Percentiles rank a stretch among this genome's conserved stretches.
phyloP scores from a whole-genome alignment of 352 stramenopile species.

The Phytophthora vignae region DNA sequence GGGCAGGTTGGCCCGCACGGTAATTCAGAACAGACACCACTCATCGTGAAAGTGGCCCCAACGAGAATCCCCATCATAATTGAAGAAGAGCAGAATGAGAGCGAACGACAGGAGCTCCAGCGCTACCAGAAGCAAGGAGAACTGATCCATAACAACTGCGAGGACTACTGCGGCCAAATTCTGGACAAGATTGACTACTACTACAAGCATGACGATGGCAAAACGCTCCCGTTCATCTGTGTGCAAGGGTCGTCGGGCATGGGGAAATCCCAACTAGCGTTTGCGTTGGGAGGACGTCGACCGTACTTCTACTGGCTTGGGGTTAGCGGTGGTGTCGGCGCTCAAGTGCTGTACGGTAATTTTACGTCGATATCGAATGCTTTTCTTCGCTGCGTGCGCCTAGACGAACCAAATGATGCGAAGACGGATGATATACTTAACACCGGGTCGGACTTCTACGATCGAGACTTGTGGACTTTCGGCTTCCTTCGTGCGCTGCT shows the following conservation, averaged over 20 bases:
- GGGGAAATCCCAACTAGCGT: not conserved
- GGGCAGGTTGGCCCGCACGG: too few relatives aligned
- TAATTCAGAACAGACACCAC: too few relatives aligned
- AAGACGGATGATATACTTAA: not conserved
- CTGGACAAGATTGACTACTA: not conserved
- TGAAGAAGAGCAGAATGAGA: too few relatives aligned
- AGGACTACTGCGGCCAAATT: not conserved
- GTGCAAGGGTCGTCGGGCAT: not conserved
- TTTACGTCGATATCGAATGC: not conserved
- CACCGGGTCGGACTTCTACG: not conserved
- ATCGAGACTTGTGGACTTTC: not conserved
- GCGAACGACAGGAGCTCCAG: not conserved
- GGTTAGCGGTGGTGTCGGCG: not conserved
- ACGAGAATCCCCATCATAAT: too few relatives aligned
- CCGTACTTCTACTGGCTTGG: constrained; percentile 3
- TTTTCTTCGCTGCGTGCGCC: not conserved
- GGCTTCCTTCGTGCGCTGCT: too few relatives aligned
- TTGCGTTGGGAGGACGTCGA: not conserved
- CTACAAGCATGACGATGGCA: not conserved
- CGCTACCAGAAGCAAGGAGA: not conserved
- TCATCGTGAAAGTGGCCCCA: too few relatives aligned
- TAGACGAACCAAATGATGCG: not conserved
- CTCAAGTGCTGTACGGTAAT: not conserved
- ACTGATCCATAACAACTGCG: not conserved
- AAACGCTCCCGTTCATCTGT: not conserved